Base-by-base conservation (phyloP, 306 rosid genomes). In the Carpinus fangiana region DNA sequence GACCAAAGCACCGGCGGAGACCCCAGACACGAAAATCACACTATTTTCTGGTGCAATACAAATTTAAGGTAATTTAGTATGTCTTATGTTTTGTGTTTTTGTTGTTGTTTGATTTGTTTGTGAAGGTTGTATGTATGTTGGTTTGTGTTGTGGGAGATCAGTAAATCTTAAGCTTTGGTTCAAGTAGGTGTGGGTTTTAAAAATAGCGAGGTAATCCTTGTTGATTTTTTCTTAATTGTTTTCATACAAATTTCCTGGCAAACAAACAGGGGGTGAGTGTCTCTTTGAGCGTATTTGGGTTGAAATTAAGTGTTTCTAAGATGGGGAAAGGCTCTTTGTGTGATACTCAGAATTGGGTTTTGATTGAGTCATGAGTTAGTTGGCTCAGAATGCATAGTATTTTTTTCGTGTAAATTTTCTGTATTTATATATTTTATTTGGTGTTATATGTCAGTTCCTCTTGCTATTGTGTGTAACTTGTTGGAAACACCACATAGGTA, bases 61-160 rank as follows among this genome's bases (percentile, higher is more conserved):
- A 64, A 7, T 31, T 64, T 64, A n/a, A 34, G 70, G 70, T 64
- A 64, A 64, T 6, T 64, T 31, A 13, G 9, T 23, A 23, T 59
- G 31, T 10, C 31, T 59, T 23, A 7, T 11, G 28, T 59, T 26
- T 23, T 23, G 9, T 21, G 66, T 59, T 59, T 6, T 36, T 75
- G 12, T 34, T 46, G 43, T 21, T 65, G 12, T 68, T 55, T 69
- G 1, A 28, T 46, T 66, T 64, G 53, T 56, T 41, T 13, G 21
- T 18, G 23, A 55, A 55, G 10, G 12, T 6, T 21, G 13, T 57
- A 23, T 21, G 20, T 57, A 23, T 21, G 20, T 57, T 18, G 64
- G 23, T 82, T 51, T 76, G 79, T 72, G 68, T 11, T 73, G 52
- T 38, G 31, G 64, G 38, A 70, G 69, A 69, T 20, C 52, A 43